phyloP scores from a whole-genome alignment of 495 filamentous ascomycete species.

The Penicillium turbatum region DNA sequence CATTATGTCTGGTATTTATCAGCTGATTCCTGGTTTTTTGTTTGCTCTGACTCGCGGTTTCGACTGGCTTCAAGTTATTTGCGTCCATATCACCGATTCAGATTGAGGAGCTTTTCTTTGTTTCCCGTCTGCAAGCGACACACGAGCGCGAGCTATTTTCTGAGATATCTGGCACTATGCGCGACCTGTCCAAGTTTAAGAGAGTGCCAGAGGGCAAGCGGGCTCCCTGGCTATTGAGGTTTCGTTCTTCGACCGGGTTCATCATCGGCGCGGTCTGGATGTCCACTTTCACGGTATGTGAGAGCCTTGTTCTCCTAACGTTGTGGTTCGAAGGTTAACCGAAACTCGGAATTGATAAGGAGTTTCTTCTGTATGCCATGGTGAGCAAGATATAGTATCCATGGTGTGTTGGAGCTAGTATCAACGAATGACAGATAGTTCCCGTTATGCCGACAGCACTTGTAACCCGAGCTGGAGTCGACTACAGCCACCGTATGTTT shows the following conservation, averaged over 20 bases:
- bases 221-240: slow-evolving; percentile 43
- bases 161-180: background rate
- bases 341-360: slow-evolving; percentile 28
- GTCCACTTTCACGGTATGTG: slow-evolving; percentile 59
- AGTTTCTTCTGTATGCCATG: slow-evolving; percentile 40
- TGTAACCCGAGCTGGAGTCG: slow-evolving; percentile 46
- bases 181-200: background rate
- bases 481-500: slow-evolving; percentile 50
- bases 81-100: background rate
- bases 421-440: slow-evolving; percentile 37
- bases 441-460: slow-evolving; percentile 63
- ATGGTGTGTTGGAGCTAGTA: background rate
- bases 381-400: slow-evolving; percentile 10
- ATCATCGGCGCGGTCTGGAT: slow-evolving; percentile 58
- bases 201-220: background rate
- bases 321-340: background rate
- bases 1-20: background rate
- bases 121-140: background rate
- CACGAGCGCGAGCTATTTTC: background rate
- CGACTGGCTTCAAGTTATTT: background rate
- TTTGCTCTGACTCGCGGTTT: background rate
- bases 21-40: background rate
- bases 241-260: slow-evolving; percentile 57
- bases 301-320: background rate
- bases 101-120: background rate